Conservation (phyloP, 495 filamentous ascomycete genomes). For the Hypoxylon fragiforme region DNA sequence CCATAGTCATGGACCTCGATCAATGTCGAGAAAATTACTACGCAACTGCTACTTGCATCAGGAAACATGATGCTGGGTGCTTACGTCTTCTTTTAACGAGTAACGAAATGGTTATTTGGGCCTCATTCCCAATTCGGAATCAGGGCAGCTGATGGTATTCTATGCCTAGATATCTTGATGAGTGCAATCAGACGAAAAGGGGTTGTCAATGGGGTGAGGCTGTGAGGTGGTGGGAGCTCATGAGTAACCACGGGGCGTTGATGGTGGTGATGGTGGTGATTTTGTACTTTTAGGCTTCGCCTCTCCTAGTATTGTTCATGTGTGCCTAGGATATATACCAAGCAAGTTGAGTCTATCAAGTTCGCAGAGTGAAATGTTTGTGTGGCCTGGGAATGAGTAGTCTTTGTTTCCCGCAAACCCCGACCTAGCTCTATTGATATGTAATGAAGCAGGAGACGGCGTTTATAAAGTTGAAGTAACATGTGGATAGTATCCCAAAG, state of each 20-base stretch:
- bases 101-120: too few relatives aligned
- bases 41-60: not conserved
- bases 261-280: conserved; percentile 3
- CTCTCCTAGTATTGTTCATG: conserved; percentile 9
- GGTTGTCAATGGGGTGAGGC: not conserved
- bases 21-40: not conserved
- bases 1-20: not conserved
- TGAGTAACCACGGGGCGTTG: conserved; percentile 22
- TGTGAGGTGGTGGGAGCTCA: not conserved
- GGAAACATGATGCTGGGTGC: not conserved
- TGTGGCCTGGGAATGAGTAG: too few relatives aligned
- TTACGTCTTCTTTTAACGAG: too few relatives aligned
- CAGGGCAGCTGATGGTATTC: not conserved
- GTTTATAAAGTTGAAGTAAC: too few relatives aligned
- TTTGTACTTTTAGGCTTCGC: not conserved
- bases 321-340: too few relatives aligned
- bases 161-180: not conserved
- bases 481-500: too few relatives aligned
- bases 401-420: too few relatives aligned
- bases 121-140: not conserved
- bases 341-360: too few relatives aligned
- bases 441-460: too few relatives aligned
- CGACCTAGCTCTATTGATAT: too few relatives aligned
- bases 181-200: not conserved
- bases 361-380: too few relatives aligned